phyloP scores from a whole-genome alignment of 208 protist genomes.

The Borovskyia barvae region DNA sequence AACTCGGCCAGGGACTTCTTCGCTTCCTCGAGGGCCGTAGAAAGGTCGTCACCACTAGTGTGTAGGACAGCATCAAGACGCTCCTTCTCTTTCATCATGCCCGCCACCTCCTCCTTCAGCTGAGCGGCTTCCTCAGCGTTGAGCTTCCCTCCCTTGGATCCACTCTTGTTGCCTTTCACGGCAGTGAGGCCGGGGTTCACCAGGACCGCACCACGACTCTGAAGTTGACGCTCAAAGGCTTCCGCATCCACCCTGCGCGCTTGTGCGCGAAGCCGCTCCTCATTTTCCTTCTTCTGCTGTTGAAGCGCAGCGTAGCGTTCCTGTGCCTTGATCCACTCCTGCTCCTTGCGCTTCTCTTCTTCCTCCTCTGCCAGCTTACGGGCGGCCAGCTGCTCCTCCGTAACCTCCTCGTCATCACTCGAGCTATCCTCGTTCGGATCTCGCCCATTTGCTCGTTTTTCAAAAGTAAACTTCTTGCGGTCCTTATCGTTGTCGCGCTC shows the following conservation, averaged over 20 bases:
- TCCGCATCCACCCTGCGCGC: slow-evolving; percentile 64
- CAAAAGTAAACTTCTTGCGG: slow-evolving; percentile 43
- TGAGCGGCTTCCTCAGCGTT: slow-evolving; percentile 45
- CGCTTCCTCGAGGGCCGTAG: slow-evolving; percentile 42
- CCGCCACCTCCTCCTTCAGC: slow-evolving; percentile 55
- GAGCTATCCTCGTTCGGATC: slow-evolving; percentile 55
- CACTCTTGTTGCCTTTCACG: slow-evolving; percentile 50
- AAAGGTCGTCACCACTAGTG: slow-evolving; percentile 64
- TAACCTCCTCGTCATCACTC: slow-evolving; percentile 37
- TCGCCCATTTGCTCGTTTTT: slow-evolving; percentile 35
- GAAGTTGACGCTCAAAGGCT: slow-evolving; percentile 52
- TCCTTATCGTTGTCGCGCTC: slow-evolving; percentile 65
- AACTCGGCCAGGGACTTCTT: slow-evolving; percentile 45
- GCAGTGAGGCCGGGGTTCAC: slow-evolving; percentile 50
- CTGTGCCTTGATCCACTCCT: slow-evolving; percentile 36
- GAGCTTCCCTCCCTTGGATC: slow-evolving; percentile 38
- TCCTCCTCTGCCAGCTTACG: slow-evolving; percentile 29
- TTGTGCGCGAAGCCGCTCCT: slow-evolving; percentile 40
- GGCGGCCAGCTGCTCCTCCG: slow-evolving; percentile 27
- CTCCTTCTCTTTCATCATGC: slow-evolving; percentile 60
- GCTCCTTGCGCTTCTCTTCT: slow-evolving; percentile 45
- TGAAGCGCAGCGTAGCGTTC: slow-evolving; percentile 50
- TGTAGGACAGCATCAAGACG: slow-evolving; percentile 61
- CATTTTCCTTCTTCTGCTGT: slow-evolving; percentile 62
- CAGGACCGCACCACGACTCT: slow-evolving; percentile 55